Conservation (phyloP, 75 land plant genomes). For the Cunninghamia lanceolata region DNA sequence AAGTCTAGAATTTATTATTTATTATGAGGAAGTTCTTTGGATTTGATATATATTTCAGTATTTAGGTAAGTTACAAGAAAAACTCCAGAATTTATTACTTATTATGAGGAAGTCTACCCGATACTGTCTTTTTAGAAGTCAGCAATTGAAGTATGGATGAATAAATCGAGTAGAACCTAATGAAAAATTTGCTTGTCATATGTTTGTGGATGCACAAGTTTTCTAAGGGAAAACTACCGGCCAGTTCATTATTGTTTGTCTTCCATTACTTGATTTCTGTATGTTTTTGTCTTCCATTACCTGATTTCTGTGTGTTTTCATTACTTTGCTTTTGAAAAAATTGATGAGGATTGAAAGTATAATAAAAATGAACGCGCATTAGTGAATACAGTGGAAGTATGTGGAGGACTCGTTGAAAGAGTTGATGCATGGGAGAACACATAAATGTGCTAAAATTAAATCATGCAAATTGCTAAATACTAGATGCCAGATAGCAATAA, state of each 20-base stretch:
- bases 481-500: background rate
- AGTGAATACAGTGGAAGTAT: background rate
- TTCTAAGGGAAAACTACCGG: background rate
- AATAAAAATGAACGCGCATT: background rate
- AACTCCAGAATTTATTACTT: background rate
- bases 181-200: background rate
- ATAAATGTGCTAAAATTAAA: background rate
- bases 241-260: background rate
- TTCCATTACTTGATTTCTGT: background rate
- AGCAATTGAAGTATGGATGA: background rate
- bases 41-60: background rate
- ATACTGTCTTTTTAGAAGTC: background rate
- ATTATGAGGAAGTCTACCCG: background rate
- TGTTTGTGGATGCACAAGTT: background rate
- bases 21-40: background rate
- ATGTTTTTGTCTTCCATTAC: background rate
- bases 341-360: background rate
- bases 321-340: background rate
- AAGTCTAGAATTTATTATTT: background rate
- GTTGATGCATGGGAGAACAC: background rate
- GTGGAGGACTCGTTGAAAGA: background rate
- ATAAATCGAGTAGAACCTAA: background rate
- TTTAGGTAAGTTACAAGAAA: background rate
- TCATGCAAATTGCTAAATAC: background rate
- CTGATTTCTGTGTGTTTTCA: background rate